These are phyloP conservation scores for Colletotrichum nymphaeae DNA, from an alignment of 2,329 filamentous ascomycete species.

Conservation along the genomic window DNA sequence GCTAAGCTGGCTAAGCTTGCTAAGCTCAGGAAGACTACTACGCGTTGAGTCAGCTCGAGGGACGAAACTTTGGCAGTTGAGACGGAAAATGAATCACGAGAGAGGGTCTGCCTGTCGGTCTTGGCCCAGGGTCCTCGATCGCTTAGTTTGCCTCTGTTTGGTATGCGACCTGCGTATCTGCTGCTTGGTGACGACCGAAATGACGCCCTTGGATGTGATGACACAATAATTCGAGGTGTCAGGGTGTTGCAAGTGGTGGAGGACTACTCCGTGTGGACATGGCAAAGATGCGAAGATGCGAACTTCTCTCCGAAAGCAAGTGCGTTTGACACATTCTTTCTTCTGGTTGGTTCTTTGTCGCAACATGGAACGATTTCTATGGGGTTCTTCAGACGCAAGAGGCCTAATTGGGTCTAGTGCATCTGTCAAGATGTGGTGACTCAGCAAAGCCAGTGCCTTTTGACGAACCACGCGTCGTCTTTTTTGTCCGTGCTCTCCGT, in stretches of 20 bases:
- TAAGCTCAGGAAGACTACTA: background rate
- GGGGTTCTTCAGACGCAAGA: background rate
- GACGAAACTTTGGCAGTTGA: background rate
- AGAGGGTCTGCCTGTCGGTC: background rate
- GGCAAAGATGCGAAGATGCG: background rate
- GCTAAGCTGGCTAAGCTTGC: background rate
- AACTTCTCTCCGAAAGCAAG: background rate
- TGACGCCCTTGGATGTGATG: background rate
- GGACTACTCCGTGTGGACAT: too few species aligned
- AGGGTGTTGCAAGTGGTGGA: background rate
- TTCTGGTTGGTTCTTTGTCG: background rate
- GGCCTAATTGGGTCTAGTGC: background rate
- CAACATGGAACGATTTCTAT: background rate
- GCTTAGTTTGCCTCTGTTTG: background rate
- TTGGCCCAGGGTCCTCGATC: background rate
- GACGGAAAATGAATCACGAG: background rate
- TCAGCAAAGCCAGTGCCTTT: background rate
- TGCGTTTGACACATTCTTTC: background rate
- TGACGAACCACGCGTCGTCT: background rate
- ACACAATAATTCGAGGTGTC: background rate
- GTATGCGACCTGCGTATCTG: background rate
- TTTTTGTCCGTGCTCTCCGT: background rate
- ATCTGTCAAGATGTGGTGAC: background rate
- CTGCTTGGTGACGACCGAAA: background rate
- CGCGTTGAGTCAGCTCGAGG: background rate